Base-by-base conservation (phyloP, 1,139 yeast genomes). In the Yamadazyma friedrichii region DNA sequence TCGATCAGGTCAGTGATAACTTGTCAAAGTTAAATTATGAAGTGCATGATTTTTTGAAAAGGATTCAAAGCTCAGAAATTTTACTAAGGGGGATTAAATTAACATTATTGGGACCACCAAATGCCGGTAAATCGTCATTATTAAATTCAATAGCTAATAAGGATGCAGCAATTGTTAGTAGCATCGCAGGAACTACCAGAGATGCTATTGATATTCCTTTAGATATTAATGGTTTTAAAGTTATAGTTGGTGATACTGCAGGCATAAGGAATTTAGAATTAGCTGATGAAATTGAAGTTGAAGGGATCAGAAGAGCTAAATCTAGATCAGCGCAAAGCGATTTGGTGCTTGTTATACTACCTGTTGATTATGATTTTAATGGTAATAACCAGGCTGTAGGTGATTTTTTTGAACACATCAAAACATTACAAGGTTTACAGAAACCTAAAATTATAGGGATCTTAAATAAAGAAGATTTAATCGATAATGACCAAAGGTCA, bases 51-150 rank as follows among this genome's bases (percentile, higher is more conserved):
- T 85, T 82, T 53, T 53, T 86, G 15, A 49, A 59, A 1, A 78
- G 70, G 46, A 78, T 82, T 4, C 66, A 72, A 34, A 65, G 81
- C 38, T 79, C 94, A 0, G 86, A 82, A 48, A 65, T 91, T 1
- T 62, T 93, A 15, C 60, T 84, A 36, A 71, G 76, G 20, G 99
- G 99, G 1, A 80, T 93, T 33, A 80, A 78, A 46, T 56, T 91
- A 32, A 81, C 84, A 0, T 65, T 93, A 15, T 52, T 91, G 15
- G 99, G 98, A 0, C 95, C 96, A 4, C 97, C 98, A 1, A 93
- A 93, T 61, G 97, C 96, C 1, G 99, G 99, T 0, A 93, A 93
- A 58, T 89, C 97, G 2, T 87, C 96, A 0, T 64, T 93, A 11
- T 62, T 93, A 37, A 93, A 94, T 54, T 56, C 65, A 10, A 63